phyloP scores from a whole-genome alignment of 495 filamentous ascomycete species.

The Cercophora scortea region DNA sequence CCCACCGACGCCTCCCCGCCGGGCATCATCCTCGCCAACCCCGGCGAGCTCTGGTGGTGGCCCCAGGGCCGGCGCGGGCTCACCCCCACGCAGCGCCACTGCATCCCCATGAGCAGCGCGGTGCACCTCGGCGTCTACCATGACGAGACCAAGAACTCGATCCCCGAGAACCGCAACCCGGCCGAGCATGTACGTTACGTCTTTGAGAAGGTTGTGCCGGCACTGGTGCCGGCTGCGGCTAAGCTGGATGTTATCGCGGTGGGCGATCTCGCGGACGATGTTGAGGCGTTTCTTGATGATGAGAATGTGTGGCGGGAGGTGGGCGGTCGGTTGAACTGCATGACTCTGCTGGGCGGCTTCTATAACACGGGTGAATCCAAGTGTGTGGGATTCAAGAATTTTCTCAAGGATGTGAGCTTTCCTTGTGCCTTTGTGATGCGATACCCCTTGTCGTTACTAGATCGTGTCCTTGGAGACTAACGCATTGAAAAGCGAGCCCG shows the following conservation, averaged over 20 bases:
- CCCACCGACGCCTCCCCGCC: slow-evolving; percentile 23
- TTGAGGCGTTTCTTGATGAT: slow-evolving; percentile 47
- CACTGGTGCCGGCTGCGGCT: slow-evolving; percentile 33
- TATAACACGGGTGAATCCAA: slow-evolving; percentile 21
- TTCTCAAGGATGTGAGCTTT: slow-evolving; percentile 40
- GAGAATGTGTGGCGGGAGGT: slow-evolving; percentile 41
- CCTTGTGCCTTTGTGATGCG: neutral
- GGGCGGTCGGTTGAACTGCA: slow-evolving; percentile 24
- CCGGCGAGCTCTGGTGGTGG: slow-evolving; percentile 64
- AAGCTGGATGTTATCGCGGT: slow-evolving; percentile 60
- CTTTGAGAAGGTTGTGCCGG: slow-evolving; percentile 52
- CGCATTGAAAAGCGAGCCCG: slow-evolving; percentile 35
- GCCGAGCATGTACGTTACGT: slow-evolving; percentile 54
- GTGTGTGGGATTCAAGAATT: slow-evolving; percentile 33
- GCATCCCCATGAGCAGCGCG: slow-evolving; percentile 46
- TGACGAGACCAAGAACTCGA: slow-evolving; percentile 41
- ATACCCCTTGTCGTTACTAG: neutral
- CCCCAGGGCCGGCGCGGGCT: slow-evolving; percentile 48
- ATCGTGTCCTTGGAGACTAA: neutral
- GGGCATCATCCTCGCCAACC: slow-evolving; percentile 62
- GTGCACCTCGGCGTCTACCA: slow-evolving; percentile 37
- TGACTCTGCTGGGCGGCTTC: slow-evolving; percentile 34
- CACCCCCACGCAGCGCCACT: slow-evolving; percentile 42
- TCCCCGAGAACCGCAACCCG: slow-evolving; percentile 44
- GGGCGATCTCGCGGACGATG: slow-evolving; percentile 46